Conservation (phyloP, 2,329 filamentous ascomycete genomes). For the Triangularia verruculosa region DNA sequence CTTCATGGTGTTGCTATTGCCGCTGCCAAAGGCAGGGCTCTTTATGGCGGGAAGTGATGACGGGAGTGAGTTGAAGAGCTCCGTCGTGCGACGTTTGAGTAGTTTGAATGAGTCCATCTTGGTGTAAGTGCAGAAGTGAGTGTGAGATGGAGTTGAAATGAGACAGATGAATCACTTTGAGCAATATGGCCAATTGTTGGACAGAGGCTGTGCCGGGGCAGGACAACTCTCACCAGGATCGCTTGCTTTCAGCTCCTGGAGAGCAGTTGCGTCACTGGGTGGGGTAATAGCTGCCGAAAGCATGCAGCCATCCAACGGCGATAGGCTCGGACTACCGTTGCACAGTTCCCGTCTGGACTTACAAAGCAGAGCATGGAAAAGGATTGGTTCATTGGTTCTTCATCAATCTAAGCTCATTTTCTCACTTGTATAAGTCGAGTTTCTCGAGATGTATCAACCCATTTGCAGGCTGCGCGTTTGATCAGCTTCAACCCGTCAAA, state of each 20-base stretch:
- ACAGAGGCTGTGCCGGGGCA: constrained; percentile 19
- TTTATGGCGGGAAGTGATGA: constrained; percentile 41
- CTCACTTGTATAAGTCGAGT: not conserved
- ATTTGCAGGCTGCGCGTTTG: constrained; percentile 53
- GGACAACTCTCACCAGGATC: constrained; percentile 5
- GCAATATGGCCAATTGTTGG: not conserved
- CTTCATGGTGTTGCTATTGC: constrained; percentile 39
- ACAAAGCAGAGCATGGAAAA: not conserved
- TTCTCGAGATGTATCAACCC: constrained; percentile 61
- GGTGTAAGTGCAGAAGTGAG: not conserved
- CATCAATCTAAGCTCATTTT: too few species aligned
- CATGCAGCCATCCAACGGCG: not conserved
- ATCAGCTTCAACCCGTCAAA: constrained; percentile 7
- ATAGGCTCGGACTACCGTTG: not conserved
- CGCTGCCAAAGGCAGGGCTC: constrained; percentile 21
- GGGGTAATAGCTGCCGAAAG: constrained; percentile 18
- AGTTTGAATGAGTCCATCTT: constrained; percentile 52
- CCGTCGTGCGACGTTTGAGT: constrained; percentile 54
- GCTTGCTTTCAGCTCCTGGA: constrained; percentile 4
- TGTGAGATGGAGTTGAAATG: not conserved
- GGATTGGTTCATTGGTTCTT: not conserved
- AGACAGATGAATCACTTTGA: not conserved
- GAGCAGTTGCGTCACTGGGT: constrained; percentile 19
- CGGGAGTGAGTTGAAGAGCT: constrained; percentile 50
- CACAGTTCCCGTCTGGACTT: not conserved